Evolutionary conservation across 345 rosid species (phyloP), one percentile per base, ranked within the genome.

Genomic region (Litchi chinensis): DNA sequence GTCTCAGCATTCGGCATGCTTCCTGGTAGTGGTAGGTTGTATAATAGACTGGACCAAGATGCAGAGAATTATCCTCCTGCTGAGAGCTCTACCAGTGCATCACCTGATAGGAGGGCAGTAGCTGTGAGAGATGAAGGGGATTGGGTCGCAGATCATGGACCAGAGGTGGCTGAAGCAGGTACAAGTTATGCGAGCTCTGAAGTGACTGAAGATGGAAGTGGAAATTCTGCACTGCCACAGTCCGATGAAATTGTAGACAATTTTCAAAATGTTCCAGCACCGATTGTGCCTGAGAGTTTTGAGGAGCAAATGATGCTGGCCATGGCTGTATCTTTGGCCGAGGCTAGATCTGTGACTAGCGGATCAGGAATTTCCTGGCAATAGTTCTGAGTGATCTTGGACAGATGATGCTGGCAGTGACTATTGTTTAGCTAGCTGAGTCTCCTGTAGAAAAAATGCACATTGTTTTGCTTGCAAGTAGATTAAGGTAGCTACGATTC

Each of bases 241-340:
- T 78, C 73, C 9, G 86, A 86, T 76, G 90, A 83, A 54, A 79
- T 81, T 50, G 87, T 77, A 52, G 82, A 77, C 39, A 72, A 76
- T 68, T 83, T 84, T 46, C 85, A 79, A 52, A 84, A 69, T 76
- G 44, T 80, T 60, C 80, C 88, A 5, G 90, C 79, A 43, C 89
- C 95, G 44, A 84, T 93, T 18, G 79, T 90, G 69, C 98, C 97
- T 8, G 97, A 92, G 87, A 94, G 87, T 86, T 96, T 85, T 65
- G 99, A 96, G 87, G 99, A 96, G 78, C 97, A 94, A 85, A 94
- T 94, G 97, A 91, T 94, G 97, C 79, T 96, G 77, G 97, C 98
- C 46, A 90, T 91, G 98, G 94, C 99, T 39, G 91, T 91, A 71
- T 93, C 99, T 84, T 86, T 94, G 32, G 97, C 97, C n/a, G 97